Evolutionary conservation across 1,139 yeast genomes (phyloP).

Genomic region (Sugiyamaella castrensis): DNA sequence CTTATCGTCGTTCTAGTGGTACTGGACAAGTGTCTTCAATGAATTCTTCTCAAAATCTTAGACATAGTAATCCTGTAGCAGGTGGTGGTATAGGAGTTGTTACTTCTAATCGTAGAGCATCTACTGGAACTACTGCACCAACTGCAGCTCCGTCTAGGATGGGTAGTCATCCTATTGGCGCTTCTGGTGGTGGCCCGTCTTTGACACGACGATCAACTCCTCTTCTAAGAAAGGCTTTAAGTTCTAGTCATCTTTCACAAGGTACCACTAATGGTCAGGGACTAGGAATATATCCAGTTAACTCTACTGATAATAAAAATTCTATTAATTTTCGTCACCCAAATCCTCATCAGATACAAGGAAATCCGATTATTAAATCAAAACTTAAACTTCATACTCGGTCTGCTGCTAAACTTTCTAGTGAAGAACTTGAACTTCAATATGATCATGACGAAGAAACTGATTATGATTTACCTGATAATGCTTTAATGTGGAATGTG

Average conservation of each 20-base stretch:
- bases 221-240: slow-evolving; percentile 21
- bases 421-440: slow-evolving; percentile 37
- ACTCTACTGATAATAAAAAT: neutral
- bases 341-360: slow-evolving; percentile 1
- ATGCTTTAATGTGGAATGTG: slow-evolving; percentile 56
- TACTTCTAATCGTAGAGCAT: slow-evolving; percentile 12
- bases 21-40: no score
- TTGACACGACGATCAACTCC: slow-evolving; percentile 18
- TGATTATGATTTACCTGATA: slow-evolving; percentile 56
- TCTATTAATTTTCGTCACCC: neutral
- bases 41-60: no score
- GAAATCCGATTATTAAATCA: slow-evolving; percentile 2
- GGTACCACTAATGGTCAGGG: slow-evolving; percentile 1
- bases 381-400: slow-evolving; percentile 6
- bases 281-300: slow-evolving; percentile 13
- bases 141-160: neutral
- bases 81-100: slow-evolving; percentile 1
- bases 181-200: neutral
- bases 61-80: no score
- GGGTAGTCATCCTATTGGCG: neutral
- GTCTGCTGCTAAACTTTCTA: slow-evolving; percentile 18
- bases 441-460: slow-evolving; percentile 36
- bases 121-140: slow-evolving; percentile 12
- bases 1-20: neutral
- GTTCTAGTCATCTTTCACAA: slow-evolving; percentile 20